A percentile compares a stretch with the other conserved stretches of the same genome.
These are phyloP conservation scores for Neodidymelliopsis sp. DNA, from an alignment of 2,329 filamentous ascomycete species.

Conservation along the genomic window DNA sequence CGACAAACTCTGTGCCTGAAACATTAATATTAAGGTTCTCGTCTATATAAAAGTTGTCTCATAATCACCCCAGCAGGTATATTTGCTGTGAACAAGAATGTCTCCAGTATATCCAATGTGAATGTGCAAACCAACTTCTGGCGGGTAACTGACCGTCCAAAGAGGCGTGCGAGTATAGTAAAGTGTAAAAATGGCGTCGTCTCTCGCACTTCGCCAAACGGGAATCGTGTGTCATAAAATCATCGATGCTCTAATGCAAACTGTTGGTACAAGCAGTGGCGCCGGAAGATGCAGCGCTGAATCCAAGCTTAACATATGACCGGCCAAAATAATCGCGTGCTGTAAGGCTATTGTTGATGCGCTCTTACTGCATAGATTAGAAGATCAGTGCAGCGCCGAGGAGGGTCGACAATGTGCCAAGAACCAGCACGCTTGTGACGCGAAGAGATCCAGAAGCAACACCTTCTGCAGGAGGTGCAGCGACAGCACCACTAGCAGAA, in stretches of 20 bases:
- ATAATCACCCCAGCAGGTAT: background rate
- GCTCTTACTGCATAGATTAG: constrained; percentile 1
- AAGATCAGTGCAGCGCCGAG: constrained; percentile 23
- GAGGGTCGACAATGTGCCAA: constrained; percentile 14
- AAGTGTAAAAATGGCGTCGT: background rate
- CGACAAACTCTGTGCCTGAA: background rate
- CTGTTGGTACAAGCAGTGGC: constrained; percentile 1
- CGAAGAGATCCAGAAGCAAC: constrained; percentile 3
- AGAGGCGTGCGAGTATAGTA: constrained; percentile 1
- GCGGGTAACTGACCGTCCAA: background rate
- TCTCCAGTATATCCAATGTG: background rate
- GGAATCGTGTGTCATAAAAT: constrained; percentile 6
- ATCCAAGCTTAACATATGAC: background rate
- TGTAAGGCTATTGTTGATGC: background rate
- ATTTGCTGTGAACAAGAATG: background rate
- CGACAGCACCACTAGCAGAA: constrained; percentile 8
- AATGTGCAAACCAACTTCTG: background rate
- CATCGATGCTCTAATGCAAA: background rate
- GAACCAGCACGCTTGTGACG: constrained; percentile 8
- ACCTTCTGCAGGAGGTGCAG: constrained; percentile 26
- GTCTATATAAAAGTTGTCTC: constrained; percentile 4
- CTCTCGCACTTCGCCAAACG: background rate
- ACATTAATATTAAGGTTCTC: constrained; percentile 8
- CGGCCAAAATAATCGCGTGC: background rate
- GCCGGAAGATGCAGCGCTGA: background rate